phyloP scores from a whole-genome alignment of 176 grass and related monocot species.

The Thalia dealbata region DNA sequence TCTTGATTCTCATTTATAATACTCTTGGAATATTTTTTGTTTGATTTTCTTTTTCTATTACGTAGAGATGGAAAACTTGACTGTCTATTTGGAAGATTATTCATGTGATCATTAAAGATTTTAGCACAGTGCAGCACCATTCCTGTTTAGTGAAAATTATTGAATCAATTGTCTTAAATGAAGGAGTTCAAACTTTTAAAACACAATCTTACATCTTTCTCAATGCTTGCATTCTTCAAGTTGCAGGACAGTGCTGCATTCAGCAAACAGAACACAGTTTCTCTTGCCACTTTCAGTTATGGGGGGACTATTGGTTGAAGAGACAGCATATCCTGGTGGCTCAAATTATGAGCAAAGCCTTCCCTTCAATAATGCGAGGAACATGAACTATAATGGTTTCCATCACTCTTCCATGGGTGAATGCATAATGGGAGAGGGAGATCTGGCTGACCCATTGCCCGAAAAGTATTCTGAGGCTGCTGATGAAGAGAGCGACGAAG shows the following conservation, averaged over 20 bases:
- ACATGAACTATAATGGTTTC: background rate
- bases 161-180: background rate
- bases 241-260: background rate
- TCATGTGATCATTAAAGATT: background rate
- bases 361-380: background rate
- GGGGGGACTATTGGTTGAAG: slow-evolving; percentile 8
- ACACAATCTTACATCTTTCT: background rate
- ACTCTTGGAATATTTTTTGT: background rate
- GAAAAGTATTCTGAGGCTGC: slow-evolving; percentile 24
- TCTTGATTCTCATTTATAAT: background rate
- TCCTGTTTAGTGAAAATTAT: background rate
- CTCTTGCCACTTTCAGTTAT: background rate
- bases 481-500: slow-evolving; percentile 39
- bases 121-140: background rate
- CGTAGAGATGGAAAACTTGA: background rate
- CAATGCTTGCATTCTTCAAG: background rate
- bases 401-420: slow-evolving; percentile 17
- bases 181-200: background rate
- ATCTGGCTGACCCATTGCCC: slow-evolving; percentile 32
- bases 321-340: background rate
- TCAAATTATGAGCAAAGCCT: background rate
- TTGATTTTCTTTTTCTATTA: background rate
- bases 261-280: background rate
- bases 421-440: slow-evolving; percentile 33
- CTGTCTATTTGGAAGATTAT: background rate